A percentile compares a stretch with the other conserved stretches of the same genome.
These are phyloP conservation scores for Tarenaya hassleriana DNA, from an alignment of 345 rosid genomes.

Conservation along the genomic window DNA sequence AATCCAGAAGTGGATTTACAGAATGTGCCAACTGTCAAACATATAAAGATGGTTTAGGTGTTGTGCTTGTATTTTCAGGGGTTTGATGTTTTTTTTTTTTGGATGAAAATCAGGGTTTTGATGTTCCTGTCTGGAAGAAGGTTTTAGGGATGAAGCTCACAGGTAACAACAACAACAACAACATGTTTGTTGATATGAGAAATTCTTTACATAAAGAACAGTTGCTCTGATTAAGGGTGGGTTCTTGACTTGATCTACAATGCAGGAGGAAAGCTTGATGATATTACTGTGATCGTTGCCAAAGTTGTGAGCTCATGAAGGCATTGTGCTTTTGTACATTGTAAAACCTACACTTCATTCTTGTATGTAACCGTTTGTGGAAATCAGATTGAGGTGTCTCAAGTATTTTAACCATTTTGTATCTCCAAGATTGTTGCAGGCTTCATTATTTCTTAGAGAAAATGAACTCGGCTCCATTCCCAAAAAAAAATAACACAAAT, in stretches of 20 bases:
- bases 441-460: too few relatives aligned
- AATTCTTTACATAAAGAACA: neutral
- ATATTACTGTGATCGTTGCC: conserved; percentile 71
- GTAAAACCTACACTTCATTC: conserved; percentile 10
- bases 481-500: too few relatives aligned
- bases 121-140: conserved; percentile 85
- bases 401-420: neutral
- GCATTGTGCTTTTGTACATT: conserved; percentile 3
- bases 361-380: conserved; percentile 17
- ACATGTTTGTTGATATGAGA: neutral
- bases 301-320: conserved; percentile 40
- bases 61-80: neutral
- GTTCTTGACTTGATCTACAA: conserved; percentile 14
- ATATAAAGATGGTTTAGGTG: neutral
- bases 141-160: conserved; percentile 70
- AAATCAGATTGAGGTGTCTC: conserved; percentile 4
- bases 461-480: too few relatives aligned
- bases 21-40: neutral
- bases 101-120: conserved; percentile 72
- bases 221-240: neutral
- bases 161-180: conserved; percentile 41
- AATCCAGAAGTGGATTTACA: neutral
- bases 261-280: conserved; percentile 89
- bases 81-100: neutral
- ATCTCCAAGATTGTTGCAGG: too few relatives aligned